These are phyloP conservation scores for Sphagnum magellanicum DNA, from an alignment of 228 moss, liverwort and hornwort genomes.

Conservation along the genomic window DNA sequence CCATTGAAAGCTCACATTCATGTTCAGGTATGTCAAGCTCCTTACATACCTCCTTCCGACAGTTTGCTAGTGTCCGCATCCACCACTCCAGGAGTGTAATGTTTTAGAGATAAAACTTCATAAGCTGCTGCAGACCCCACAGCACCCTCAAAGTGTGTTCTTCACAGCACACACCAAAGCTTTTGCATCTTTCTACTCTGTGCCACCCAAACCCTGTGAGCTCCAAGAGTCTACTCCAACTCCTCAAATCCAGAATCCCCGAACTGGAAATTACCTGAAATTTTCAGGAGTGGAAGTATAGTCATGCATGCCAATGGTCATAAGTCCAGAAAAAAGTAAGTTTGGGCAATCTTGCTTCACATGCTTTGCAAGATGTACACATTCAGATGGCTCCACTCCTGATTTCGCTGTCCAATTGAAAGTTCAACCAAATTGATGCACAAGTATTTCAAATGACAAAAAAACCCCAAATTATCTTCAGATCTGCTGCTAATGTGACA, in stretches of 20 bases:
- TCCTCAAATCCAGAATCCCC: not conserved
- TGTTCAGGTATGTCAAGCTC: conserved; percentile 32
- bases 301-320: conserved; percentile 53
- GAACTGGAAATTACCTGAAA: conserved; percentile 11
- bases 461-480: no score
- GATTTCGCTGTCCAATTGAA: conserved; percentile 30
- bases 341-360: conserved; percentile 44
- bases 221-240: not conserved
- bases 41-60: conserved; percentile 29
- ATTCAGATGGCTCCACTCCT: conserved; percentile 41
- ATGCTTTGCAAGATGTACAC: conserved; percentile 43
- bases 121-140: not conserved
- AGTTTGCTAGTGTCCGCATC: conserved; percentile 35
- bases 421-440: conserved; percentile 1
- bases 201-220: not conserved
- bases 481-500: no score
- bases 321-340: conserved; percentile 41
- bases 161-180: not conserved
- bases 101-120: not conserved
- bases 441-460: no score
- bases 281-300: conserved; percentile 49
- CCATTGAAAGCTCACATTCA: conserved; percentile 47
- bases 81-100: not conserved
- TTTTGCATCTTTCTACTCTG: not conserved
- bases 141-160: not conserved